phyloP scores from a whole-genome alignment of 2,329 filamentous ascomycete species.

The Fusarium devonianum region DNA sequence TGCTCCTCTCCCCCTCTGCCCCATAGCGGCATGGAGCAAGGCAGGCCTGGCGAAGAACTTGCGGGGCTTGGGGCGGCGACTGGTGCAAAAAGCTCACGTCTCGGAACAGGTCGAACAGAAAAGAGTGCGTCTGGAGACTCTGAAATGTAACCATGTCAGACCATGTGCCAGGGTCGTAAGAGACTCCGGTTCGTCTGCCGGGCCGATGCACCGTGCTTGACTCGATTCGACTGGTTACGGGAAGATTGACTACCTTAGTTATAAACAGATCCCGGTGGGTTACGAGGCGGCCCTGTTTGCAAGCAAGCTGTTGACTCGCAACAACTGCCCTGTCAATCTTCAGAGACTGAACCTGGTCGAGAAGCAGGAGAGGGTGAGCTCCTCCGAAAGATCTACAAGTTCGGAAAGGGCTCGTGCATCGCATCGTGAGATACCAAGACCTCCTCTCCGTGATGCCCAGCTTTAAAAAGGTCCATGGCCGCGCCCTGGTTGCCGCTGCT shows the following conservation, averaged over 20 bases:
- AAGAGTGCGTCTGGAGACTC: slow-evolving; percentile 4
- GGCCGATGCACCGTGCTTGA: slow-evolving; percentile 42
- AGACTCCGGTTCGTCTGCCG: slow-evolving; percentile 36
- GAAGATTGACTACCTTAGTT: slow-evolving; percentile 37
- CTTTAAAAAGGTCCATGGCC: slow-evolving; percentile 34
- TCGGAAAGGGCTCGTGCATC: slow-evolving; percentile 6
- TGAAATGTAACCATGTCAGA: slow-evolving; percentile 42
- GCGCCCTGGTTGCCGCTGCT: slow-evolving; percentile 17
- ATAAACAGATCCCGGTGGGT: slow-evolving; percentile 35
- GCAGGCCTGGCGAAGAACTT: not conserved
- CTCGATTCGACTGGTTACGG: slow-evolving; percentile 16
- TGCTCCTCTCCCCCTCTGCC: slow-evolving; percentile 4
- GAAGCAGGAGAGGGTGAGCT: not conserved
- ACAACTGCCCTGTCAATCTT: slow-evolving; percentile 1
- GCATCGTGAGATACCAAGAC: slow-evolving; percentile 13
- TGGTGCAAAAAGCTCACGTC: slow-evolving; percentile 25
- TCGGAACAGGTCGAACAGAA: slow-evolving; percentile 18
- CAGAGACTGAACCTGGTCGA: slow-evolving; percentile 32
- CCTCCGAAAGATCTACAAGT: slow-evolving; percentile 10
- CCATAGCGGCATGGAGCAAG: slow-evolving; percentile 27
- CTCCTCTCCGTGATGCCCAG: slow-evolving; percentile 36
- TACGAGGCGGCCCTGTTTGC: slow-evolving; percentile 12
- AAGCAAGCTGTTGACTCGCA: not conserved
- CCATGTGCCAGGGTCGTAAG: slow-evolving; percentile 39
- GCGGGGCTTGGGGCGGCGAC: slow-evolving; percentile 6